A percentile compares a stretch with the other conserved stretches of the same genome.
These are phyloP conservation scores for Plasmodium malariae DNA, from an alignment of 169 alveolate genomes.

Conservation along the genomic window DNA sequence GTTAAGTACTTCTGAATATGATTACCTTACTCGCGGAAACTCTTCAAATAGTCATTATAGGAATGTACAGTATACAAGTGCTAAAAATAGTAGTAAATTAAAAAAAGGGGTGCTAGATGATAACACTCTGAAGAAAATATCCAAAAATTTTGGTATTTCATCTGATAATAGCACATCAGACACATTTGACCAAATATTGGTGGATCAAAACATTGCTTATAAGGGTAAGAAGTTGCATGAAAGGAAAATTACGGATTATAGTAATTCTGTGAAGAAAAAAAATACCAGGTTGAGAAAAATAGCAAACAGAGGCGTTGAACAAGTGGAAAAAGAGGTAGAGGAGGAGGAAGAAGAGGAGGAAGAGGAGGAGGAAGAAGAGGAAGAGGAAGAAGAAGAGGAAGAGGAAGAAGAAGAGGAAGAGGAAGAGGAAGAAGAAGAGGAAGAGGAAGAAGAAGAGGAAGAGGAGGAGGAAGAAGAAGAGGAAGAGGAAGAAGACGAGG, in stretches of 20 bases:
- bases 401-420: constrained; percentile 19
- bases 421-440: constrained; percentile 10
- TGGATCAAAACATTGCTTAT: not conserved
- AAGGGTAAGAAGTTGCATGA: not conserved
- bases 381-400: not conserved
- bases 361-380: not conserved
- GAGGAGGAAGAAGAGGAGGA: not conserved
- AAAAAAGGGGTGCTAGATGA: not conserved
- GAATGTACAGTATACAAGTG: not conserved
- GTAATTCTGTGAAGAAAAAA: not conserved
- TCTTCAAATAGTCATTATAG: not conserved
- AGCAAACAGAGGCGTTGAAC: not conserved
- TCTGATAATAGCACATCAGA: constrained; percentile 36
- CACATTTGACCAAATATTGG: not conserved
- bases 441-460: constrained; percentile 13
- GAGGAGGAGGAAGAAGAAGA: constrained; percentile 19
- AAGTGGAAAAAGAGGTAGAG: not conserved
- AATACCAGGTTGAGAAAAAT: not conserved
- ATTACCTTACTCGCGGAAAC: not conserved
- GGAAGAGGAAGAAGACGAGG: constrained; percentile 17
- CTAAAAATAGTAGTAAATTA: constrained; percentile 16
- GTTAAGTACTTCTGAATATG: not conserved
- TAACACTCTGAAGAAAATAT: not conserved
- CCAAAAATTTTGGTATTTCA: not conserved
- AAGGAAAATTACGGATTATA: not conserved